Base-by-base conservation (phyloP, 495 filamentous ascomycete genomes). In the Thermothielavioides terrestris region DNA sequence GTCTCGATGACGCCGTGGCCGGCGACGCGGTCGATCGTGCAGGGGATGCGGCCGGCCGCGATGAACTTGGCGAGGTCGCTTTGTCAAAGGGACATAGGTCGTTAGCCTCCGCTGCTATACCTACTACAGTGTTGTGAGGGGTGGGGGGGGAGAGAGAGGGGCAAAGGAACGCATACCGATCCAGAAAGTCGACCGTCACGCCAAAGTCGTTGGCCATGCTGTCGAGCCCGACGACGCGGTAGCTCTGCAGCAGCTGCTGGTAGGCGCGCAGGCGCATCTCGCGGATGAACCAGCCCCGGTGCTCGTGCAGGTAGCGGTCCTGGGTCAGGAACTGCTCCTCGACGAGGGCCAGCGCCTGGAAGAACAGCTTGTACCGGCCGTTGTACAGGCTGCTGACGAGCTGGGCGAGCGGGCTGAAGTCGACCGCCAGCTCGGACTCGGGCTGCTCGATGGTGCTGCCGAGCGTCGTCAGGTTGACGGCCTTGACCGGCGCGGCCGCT, bases 191-290 rank as follows among this genome's bases (percentile, higher is more conserved):
- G 8, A 97, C 88, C 4, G 87, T 88, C 43, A 98, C 88, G 20
- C 92, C 92, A 69, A 98, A 98, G 63, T 92, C 88, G 41, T 79
- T 83, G 14, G 92, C 92, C 91, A 98, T 98, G 74, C 84, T 95
- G 63, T 82, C 82, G 59, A 98, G 73, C 7, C 89, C 88, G 17
- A 98, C 92, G n/a, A 97, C 88, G 27, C 89, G 83, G 67, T 98
- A 98, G 63, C 86, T 92, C 71, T 95, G 89, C n/a, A 98, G 78
- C 22, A 98, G 78, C 69, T 98, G 92, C 68, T 92, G 86, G 67
- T 98, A 98, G 32, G 86, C 91, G 46, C 90, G 81, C 39, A 95
- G 79, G 49, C 92, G 83, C 92, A 97, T 98, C 74, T 98, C 92
- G 27, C 92, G 85, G 49, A 97, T 89, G 67, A 89, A 97, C 91